Evolutionary conservation across 768 basidiomycete genomes (phyloP), one percentile per base, ranked within the genome.

Genomic region (Mycena epipterygia): DNA sequence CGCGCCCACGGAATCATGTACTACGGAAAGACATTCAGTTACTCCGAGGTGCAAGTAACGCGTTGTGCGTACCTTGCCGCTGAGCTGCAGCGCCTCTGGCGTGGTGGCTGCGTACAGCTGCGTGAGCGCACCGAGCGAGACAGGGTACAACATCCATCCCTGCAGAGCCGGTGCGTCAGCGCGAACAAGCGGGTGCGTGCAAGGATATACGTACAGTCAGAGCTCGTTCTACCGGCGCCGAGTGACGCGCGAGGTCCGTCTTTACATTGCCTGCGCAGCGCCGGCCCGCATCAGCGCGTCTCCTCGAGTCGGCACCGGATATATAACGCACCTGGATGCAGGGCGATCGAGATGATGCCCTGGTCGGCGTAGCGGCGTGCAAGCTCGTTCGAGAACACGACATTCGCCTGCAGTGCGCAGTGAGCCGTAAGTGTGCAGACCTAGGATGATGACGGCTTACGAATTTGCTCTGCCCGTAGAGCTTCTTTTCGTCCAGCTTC

Each of bases 341-440:
- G 72, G n/a, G 84, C 78, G 30, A 80, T 80, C 2, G 84, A 84
- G 0, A 89, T 79, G 56, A 90, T 84, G 19, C 84, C 85, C 71
- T 84, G 72, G 48, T 85, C 84, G 2, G 77, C 83, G 70, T 86
- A 86, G 70, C 85, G 81, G 52, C 85, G 76, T 19, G 84, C 85
- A 25, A 89, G 76, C 75, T 89, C 89, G n/a, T 79, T 70, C 3
- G 86, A 78, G 14, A 83, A 73, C 4, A 88, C 80, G 5, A 87
- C 77, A 58, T 87, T 85, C 19, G 78, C 88, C 86, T 88, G 60
- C 7, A 13, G 37, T n/a, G 12, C 55, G n/a, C 46, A 37, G 23
- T 25, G 30, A 33, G 42, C 51, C 57, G 51, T 19, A 8, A 56
- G 53, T 23, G 48, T 35, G 59, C 59, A 49, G 37, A 17, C 19